Conservation (phyloP, 2,329 filamentous ascomycete species). For the Colletotrichum sp. region DNA sequence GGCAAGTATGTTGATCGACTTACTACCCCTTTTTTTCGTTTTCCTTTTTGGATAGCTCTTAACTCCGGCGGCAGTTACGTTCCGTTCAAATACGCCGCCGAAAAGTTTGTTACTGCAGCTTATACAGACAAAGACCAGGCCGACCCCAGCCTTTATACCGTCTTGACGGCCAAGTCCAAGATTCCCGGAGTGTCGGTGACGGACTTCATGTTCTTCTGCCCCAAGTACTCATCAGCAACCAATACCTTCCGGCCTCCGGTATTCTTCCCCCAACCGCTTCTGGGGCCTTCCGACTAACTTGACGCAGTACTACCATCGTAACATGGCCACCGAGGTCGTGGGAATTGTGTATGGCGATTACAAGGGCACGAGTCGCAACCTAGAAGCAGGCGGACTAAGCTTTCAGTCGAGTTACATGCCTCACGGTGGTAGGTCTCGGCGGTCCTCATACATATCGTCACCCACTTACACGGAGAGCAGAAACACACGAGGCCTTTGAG, state of each 20-base stretch:
- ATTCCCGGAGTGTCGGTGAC: conserved; percentile 57
- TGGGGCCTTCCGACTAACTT: background rate
- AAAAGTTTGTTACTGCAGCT: conserved; percentile 62
- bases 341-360: conserved; percentile 43
- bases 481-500: conserved; percentile 28
- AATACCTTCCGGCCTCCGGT: conserved; percentile 60
- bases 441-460: conserved; percentile 1
- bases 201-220: conserved; percentile 69
- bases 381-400: conserved; percentile 32
- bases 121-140: conserved; percentile 65
- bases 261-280: background rate
- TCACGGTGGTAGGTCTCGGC: conserved; percentile 25
- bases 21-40: conserved; percentile 28
- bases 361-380: conserved; percentile 29
- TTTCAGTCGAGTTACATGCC: conserved; percentile 34
- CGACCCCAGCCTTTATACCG: conserved; percentile 66
- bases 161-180: conserved; percentile 62
- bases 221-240: conserved; percentile 64
- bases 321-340: conserved; percentile 57
- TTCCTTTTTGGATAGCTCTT: background rate
- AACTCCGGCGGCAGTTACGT: conserved; percentile 17
- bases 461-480: background rate
- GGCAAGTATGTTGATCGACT: conserved; percentile 60
- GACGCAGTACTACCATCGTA: conserved; percentile 59
- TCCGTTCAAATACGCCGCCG: conserved; percentile 55